phyloP scores from a whole-genome alignment of 1,284 basidiomycete species.

The Cystobasidium sp. region DNA sequence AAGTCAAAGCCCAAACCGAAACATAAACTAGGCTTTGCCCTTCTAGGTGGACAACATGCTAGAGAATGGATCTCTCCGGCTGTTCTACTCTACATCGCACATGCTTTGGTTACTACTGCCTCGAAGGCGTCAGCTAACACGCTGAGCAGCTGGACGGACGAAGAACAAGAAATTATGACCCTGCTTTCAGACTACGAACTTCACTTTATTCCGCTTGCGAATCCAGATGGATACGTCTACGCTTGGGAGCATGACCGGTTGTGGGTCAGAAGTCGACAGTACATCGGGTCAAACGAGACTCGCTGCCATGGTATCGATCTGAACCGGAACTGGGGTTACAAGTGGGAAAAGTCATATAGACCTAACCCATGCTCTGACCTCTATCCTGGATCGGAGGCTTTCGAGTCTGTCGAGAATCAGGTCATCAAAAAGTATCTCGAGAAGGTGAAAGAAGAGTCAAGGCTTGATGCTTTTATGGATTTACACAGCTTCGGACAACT shows the following conservation, averaged over 20 bases:
- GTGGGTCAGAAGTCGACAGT: constrained; percentile 83
- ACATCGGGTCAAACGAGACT: constrained; percentile 52
- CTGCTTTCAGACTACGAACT: constrained; percentile 70
- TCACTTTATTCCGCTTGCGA: constrained; percentile 75
- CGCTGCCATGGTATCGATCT: constrained; percentile 75
- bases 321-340: constrained; percentile 72
- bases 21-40: constrained; percentile 63
- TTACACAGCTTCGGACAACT: constrained; percentile 82
- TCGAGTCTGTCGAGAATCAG: constrained; percentile 75
- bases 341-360: constrained; percentile 24
- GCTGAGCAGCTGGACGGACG: neutral
- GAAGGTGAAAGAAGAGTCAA: constrained; percentile 59
- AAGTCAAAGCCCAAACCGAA: constrained; percentile 7
- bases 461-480: constrained; percentile 70
- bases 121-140: constrained; percentile 56
- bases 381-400: constrained; percentile 62
- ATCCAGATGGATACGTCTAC: constrained; percentile 81
- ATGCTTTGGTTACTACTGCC: constrained; percentile 66
- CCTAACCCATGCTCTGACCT: constrained; percentile 48
- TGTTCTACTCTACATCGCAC: constrained; percentile 72
- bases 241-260: constrained; percentile 69
- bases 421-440: constrained; percentile 72
- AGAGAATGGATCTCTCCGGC: constrained; percentile 64
- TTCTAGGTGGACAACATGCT: constrained; percentile 76
- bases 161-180: constrained; percentile 52